Percentiles rank a stretch among this genome's conserved stretches.
These are phyloP conservation scores for Incumbomyces delicatus DNA, from an alignment of 2,329 filamentous ascomycete species.

Conservation along the genomic window DNA sequence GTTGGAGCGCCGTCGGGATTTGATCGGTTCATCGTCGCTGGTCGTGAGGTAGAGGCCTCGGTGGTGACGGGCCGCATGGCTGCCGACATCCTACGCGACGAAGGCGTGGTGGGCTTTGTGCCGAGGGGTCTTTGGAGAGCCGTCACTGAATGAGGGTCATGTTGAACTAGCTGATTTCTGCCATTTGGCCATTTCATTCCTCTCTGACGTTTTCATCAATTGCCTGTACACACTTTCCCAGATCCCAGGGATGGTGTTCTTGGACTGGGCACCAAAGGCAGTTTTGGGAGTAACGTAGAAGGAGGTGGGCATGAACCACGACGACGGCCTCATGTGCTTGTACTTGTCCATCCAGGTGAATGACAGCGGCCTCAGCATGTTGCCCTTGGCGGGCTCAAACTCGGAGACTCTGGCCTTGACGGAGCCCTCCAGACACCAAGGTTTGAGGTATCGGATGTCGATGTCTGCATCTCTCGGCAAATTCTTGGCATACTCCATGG, in stretches of 20 bases:
- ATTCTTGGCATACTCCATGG: constrained; percentile 34
- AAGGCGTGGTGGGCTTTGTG: constrained; percentile 48
- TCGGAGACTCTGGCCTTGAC: constrained; percentile 35
- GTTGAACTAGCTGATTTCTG: constrained; percentile 1
- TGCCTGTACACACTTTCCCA: constrained; percentile 35
- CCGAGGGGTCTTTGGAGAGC: constrained; percentile 51
- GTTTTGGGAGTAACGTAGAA: constrained; percentile 33
- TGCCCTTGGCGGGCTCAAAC: constrained; percentile 27
- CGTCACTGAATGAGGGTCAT: constrained; percentile 19
- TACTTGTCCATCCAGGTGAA: constrained; percentile 29
- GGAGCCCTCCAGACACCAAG: constrained; percentile 33
- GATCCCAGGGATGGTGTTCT: constrained; percentile 30
- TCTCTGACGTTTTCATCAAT: constrained; percentile 22
- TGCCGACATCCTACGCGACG: constrained; percentile 51
- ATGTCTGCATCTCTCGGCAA: constrained; percentile 35
- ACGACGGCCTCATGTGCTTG: constrained; percentile 28
- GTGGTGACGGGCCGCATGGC: constrained; percentile 54
- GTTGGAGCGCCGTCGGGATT: constrained; percentile 29
- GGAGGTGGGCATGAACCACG: constrained; percentile 27
- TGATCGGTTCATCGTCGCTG: constrained; percentile 52
- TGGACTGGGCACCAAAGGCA: constrained; percentile 24
- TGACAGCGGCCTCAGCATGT: constrained; percentile 28
- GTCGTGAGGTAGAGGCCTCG: constrained; percentile 54
- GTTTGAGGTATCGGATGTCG: constrained; percentile 37
- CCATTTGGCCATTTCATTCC: constrained; percentile 13